Base-by-base conservation (phyloP, 2,329 filamentous ascomycete genomes). In the Rhynchosporium secalis region DNA sequence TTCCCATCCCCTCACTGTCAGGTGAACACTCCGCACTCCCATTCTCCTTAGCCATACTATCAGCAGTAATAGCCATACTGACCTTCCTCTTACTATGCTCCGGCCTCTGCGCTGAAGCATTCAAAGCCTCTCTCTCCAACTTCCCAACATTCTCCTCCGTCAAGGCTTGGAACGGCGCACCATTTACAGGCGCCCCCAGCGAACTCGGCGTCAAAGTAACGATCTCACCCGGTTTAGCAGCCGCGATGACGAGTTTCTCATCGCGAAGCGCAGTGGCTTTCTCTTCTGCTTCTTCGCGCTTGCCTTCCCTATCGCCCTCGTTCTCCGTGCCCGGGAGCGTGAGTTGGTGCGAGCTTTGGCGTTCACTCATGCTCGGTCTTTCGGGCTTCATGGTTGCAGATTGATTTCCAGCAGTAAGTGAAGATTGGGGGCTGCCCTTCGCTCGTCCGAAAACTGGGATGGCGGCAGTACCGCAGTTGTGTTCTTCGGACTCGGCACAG, bases 71-170 rank as follows among this genome's bases (percentile, higher is more conserved):
- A 9, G 56, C 43, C 43, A 15, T 51, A 47, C 46, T 65, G 15
- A 47, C 45, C 49, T 51, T 55, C 48, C 56, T 45, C 43, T n/a
- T 60, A 57, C 33, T 56, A 45, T 45, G 38, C 40, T 62, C 57
- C 13, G n/a, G 45, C 28, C 51, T 55, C 38, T 43, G 55, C 12
- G 33, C 10, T 28, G 20, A 20, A 20, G 20, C 20, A 20, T 26
- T 31, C 8, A 46, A 56, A 38, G 40, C 64, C 47, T 79, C 75
- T 61, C 72, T 74, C 61, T 76, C 76, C 49, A 84, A 68, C 64
- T 75, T 81, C 41, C 78, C 80, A 52, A 85, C 74, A 66, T 85
- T 85, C 69, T 82, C 82, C 65, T 82, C 79, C 1, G 82, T 85
- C 64, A 85, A 68, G 4, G 78, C 78, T 60, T 83, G 79, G 3